Conservation (phyloP, 495 filamentous ascomycete genomes). For the Cercophora sp. region DNA sequence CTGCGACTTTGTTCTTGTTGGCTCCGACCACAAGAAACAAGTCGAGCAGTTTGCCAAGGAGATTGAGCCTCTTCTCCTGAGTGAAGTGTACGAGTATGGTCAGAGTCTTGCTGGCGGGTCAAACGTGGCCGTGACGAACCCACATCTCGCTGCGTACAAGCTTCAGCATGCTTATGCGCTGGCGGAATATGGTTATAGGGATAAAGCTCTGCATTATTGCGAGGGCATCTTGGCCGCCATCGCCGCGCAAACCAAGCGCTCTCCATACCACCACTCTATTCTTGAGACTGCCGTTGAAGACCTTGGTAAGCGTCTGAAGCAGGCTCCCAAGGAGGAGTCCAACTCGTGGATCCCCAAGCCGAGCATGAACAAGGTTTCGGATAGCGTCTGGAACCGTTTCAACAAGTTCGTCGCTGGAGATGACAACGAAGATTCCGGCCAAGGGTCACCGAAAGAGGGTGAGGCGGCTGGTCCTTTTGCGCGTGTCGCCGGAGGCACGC, state of each 20-base stretch:
- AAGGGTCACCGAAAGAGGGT: conserved; percentile 53
- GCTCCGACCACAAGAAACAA: conserved; percentile 68
- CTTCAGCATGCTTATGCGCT: conserved; percentile 77
- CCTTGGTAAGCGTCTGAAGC: conserved; percentile 72
- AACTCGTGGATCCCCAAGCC: conserved; percentile 83
- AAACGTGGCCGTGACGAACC: conserved; percentile 52
- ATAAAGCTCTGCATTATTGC: conserved; percentile 87
- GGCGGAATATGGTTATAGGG: conserved; percentile 74
- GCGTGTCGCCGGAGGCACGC: conserved; percentile 70
- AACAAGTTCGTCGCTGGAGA: conserved; percentile 94
- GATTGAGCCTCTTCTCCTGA: conserved; percentile 79
- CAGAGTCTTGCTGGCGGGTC: conserved; percentile 59
- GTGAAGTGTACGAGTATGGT: conserved; percentile 89
- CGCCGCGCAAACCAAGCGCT: conserved; percentile 75
- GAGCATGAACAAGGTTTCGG: conserved; percentile 90
- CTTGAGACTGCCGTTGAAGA: conserved; percentile 78
- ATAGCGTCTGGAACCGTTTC: conserved; percentile 81
- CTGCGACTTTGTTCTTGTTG: conserved; percentile 75
- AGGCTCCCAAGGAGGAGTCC: conserved; percentile 70
- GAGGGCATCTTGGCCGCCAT: conserved; percentile 77
- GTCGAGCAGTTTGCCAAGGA: conserved; percentile 67
- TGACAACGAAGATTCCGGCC: conserved; percentile 60
- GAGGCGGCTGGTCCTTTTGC: conserved; percentile 76
- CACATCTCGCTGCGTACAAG: conserved; percentile 87
- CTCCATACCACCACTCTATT: conserved; percentile 73